Evolutionary conservation across 169 alveolate genomes (phyloP), one percentile per base, ranked within the genome.

Genomic region (Babesia gibsoni): DNA sequence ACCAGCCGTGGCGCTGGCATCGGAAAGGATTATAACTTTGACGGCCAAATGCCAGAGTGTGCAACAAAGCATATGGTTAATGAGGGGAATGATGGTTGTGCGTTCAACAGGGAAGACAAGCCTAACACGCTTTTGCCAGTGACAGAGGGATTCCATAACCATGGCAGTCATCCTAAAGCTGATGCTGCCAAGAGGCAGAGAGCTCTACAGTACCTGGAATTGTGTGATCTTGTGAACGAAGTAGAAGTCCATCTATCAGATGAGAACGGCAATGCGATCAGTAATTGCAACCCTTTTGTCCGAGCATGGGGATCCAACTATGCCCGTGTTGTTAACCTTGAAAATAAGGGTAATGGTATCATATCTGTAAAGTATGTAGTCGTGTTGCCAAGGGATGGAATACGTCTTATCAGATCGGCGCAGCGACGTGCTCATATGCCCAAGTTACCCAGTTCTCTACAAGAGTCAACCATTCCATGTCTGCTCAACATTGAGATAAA

Each of bases 261-360:
- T 20, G 63, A 25, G 46, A 33, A 59, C 36, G 84, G 84, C 49
- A 59, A 75, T 49, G 53, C 39, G 20, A 67, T 78, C 27, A 78
- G 61, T 10, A 48, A 50, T n/a, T 64, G 57, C 1, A 27, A 35
- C 30, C 82, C 87, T 0, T 66, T 67, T 29, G 65, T 67, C 4
- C 66, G 57, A 2, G 87, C 82, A 5, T 78, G 87, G 82, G 59
- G 78, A 22, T 56, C 54, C 18, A 69, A 67, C 42, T 63, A 41
- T 18, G 78, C 69, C 23, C 58, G 69, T 29, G 80, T 75, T 7
- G 65, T 75, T 8, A 48, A 50, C 59, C 67, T 65, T 4, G 68
- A 61, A 18, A 14, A 75, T 36, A 6, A 36, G 36, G 52, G 42
- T 7, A 33, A 66, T 32, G 84, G 84, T 14, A 39, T 75, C 23